Conservation (phyloP, 2,329 filamentous ascomycete genomes). For the Calonectria naviculata region DNA sequence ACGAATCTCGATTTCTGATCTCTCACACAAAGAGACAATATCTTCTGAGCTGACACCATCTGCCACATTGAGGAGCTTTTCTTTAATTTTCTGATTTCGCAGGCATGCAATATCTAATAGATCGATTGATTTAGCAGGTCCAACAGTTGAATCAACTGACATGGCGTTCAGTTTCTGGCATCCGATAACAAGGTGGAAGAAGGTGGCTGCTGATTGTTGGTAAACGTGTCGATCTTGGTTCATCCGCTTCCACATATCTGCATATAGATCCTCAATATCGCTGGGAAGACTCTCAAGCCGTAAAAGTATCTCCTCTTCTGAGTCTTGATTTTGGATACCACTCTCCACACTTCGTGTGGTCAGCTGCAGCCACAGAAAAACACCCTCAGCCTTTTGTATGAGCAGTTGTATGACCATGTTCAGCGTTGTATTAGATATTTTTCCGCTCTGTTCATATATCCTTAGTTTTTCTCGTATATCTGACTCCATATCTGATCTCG, state of each 20-base stretch:
- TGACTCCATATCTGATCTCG: background rate
- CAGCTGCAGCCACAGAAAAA: background rate
- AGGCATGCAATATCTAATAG: background rate
- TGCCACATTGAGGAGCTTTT: background rate
- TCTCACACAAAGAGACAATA: background rate
- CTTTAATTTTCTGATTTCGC: too few species aligned
- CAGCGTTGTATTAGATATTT: background rate
- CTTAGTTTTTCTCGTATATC: background rate
- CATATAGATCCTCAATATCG: conserved; percentile 1
- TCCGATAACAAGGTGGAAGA: background rate
- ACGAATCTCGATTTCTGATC: background rate
- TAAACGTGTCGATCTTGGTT: background rate
- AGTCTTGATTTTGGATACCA: background rate
- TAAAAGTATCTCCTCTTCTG: background rate
- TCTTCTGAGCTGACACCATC: too few species aligned
- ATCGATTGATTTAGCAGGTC: background rate
- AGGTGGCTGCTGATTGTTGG: conserved; percentile 1
- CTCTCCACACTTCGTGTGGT: background rate
- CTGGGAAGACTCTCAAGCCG: background rate
- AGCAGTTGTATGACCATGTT: background rate
- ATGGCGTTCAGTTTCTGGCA: background rate
- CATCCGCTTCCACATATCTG: conserved; percentile 13
- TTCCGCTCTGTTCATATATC: background rate
- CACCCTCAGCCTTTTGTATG: background rate
- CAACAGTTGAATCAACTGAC: too few species aligned